Conservation (phyloP, 768 basidiomycete genomes). For the Russula emetica region DNA sequence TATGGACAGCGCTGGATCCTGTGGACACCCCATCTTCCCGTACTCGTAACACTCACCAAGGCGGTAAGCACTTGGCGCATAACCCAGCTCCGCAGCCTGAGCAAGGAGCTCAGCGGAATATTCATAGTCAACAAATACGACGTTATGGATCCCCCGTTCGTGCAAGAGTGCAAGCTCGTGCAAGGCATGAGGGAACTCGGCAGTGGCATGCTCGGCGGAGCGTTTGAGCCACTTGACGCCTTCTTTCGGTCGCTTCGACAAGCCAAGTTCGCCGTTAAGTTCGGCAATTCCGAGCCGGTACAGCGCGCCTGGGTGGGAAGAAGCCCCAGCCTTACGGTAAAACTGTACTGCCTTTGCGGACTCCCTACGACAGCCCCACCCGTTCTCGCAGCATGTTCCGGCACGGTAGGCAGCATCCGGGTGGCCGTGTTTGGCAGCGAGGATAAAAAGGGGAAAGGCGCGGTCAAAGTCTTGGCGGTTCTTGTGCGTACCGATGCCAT, state of each 20-base stretch:
- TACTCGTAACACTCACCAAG: slow-evolving; percentile 99
- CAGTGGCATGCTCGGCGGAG: slow-evolving; percentile 89
- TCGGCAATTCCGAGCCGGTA: slow-evolving; percentile 95
- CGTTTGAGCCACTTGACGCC: slow-evolving; percentile 99
- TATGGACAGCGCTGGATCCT: slow-evolving; percentile 94
- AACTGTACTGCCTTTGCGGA: slow-evolving; percentile 87
- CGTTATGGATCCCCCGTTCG: slow-evolving; percentile 97
- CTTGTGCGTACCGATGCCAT: slow-evolving; percentile 93
- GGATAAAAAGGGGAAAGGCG: slow-evolving; percentile 92
- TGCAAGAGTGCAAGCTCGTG: slow-evolving; percentile 93
- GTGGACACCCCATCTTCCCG: slow-evolving; percentile 96
- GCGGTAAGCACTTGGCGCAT: slow-evolving; percentile 92
- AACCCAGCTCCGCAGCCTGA: slow-evolving; percentile 92
- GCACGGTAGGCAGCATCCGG: slow-evolving; percentile 93
- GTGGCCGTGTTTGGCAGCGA: slow-evolving; percentile 96
- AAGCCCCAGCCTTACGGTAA: slow-evolving; percentile 89
- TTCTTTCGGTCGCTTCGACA: slow-evolving; percentile 85
- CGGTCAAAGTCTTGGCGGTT: slow-evolving; percentile 94
- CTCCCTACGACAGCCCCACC: slow-evolving; percentile 95
- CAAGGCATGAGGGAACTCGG: slow-evolving; percentile 93
- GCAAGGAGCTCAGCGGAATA: slow-evolving; percentile 93
- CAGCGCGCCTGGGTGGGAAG: slow-evolving; percentile 90
- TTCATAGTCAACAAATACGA: slow-evolving; percentile 93
- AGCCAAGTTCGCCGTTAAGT: slow-evolving; percentile 89
- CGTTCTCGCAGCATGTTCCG: slow-evolving; percentile 97